These are phyloP conservation scores for Microcyclospora pomicola DNA, from an alignment of 2,329 filamentous ascomycete species.

Conservation along the genomic window DNA sequence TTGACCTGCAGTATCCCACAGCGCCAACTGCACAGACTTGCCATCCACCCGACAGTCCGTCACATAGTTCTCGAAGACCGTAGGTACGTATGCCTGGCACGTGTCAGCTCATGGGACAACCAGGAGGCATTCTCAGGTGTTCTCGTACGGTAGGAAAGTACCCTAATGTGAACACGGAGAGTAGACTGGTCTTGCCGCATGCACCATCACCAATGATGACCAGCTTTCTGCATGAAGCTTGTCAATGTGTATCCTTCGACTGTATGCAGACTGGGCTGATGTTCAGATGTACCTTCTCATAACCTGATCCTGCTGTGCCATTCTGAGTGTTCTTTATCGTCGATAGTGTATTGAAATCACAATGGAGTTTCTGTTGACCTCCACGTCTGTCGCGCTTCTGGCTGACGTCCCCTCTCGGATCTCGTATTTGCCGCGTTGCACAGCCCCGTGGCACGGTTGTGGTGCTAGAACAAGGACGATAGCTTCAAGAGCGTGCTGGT, in stretches of 20 bases:
- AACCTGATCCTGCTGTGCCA: slow-evolving; percentile 26
- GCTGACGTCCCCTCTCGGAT: no score
- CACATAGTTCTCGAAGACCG: slow-evolving; percentile 98
- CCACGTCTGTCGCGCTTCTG: no score
- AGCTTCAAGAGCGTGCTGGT: no score
- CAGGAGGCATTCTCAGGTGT: not conserved
- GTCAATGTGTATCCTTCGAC: slow-evolving; percentile 6
- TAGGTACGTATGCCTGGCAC: slow-evolving; percentile 51
- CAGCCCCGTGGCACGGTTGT: no score
- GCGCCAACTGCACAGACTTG: slow-evolving; percentile 91
- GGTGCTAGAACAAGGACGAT: no score
- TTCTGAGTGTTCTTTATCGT: slow-evolving; percentile 5
- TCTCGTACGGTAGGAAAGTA: slow-evolving; percentile 91
- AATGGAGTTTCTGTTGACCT: no score
- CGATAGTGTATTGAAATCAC: not conserved
- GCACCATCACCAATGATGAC: slow-evolving; percentile 96
- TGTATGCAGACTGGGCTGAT: not conserved
- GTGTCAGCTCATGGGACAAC: slow-evolving; percentile 7
- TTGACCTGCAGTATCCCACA: slow-evolving; percentile 99
- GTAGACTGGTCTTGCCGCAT: slow-evolving; percentile 92
- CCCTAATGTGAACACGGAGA: slow-evolving; percentile 94
- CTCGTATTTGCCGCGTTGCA: no score
- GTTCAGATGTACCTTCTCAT: slow-evolving; percentile 23
- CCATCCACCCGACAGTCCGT: slow-evolving; percentile 97
- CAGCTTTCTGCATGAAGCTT: slow-evolving; percentile 53